phyloP scores from a whole-genome alignment of 192 early-diverging fungal genomes.

The Diversispora epigaea region DNA sequence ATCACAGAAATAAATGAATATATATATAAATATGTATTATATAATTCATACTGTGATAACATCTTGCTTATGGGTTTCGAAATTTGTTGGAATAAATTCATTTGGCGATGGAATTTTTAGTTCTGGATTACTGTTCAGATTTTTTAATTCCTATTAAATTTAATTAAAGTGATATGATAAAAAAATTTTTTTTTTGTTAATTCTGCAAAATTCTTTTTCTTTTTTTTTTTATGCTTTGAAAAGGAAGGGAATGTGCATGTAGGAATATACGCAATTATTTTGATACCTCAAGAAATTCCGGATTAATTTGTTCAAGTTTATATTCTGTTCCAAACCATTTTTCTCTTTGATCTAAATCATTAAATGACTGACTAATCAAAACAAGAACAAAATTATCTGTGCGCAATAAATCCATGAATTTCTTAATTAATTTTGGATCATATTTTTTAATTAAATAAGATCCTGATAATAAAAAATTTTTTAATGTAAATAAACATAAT shows the following conservation, averaged over 20 bases:
- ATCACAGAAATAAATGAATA: background rate
- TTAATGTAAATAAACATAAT: too few relatives aligned
- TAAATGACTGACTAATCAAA: slow-evolving; percentile 38
- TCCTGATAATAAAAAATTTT: slow-evolving; percentile 58
- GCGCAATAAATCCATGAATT: slow-evolving; percentile 56
- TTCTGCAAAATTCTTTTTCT: too few relatives aligned
- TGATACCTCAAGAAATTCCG: slow-evolving; percentile 48
- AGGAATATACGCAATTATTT: background rate
- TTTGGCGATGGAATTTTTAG: slow-evolving; percentile 54
- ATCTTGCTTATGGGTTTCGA: slow-evolving; percentile 56
- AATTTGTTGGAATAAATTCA: slow-evolving; percentile 79
- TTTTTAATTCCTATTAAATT: slow-evolving; percentile 39
- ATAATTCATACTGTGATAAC: slow-evolving; percentile 19
- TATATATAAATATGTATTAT: background rate
- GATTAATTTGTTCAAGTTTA: slow-evolving; percentile 52
- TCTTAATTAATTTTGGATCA: slow-evolving; percentile 63
- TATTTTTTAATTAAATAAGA: slow-evolving; percentile 62
- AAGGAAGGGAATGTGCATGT: background rate
- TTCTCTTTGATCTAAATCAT: slow-evolving; percentile 49
- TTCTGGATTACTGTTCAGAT: slow-evolving; percentile 32
- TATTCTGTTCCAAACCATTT: slow-evolving; percentile 83
- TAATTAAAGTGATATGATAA: background rate
- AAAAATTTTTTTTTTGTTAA: background rate
- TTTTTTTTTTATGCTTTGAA: too few relatives aligned
- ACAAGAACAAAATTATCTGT: slow-evolving; percentile 38